These are phyloP conservation scores for Knoxia roxburghii DNA, from an alignment of 257 asterid genomes.

Conservation along the genomic window DNA sequence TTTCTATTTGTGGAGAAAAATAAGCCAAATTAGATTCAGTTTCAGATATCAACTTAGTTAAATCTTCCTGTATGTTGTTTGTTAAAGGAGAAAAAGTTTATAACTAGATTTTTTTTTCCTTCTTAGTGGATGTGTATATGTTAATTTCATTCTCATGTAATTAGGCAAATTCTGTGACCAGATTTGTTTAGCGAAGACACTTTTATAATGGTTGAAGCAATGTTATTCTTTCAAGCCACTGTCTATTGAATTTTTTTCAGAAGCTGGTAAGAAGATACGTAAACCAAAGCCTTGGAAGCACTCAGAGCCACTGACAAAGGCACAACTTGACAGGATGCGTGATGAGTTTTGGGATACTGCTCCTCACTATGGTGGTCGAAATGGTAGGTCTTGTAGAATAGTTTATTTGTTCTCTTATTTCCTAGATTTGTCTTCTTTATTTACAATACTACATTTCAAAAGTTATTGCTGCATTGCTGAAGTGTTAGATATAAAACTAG, in stretches of 20 bases:
- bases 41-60: background rate
- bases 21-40: background rate
- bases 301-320: constrained; percentile 66
- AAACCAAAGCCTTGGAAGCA: constrained; percentile 87
- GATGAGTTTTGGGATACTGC: constrained; percentile 96
- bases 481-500: background rate
- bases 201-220: constrained; percentile 1
- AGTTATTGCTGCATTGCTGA: background rate
- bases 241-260: constrained; percentile 21
- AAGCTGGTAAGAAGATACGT: constrained; percentile 39
- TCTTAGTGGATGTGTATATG: background rate
- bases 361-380: constrained; percentile 78
- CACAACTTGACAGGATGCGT: constrained; percentile 63
- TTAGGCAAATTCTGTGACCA: background rate
- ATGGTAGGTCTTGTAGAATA: constrained; percentile 38
- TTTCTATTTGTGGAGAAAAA: background rate
- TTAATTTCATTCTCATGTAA: background rate
- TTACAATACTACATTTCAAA: background rate
- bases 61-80: background rate
- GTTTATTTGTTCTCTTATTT: background rate
- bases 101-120: background rate
- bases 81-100: background rate
- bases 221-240: background rate
- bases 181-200: background rate
- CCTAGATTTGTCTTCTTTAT: background rate